Evolutionary conservation across 345 rosid genomes (phyloP).

Genomic region (Firmiana major): DNA sequence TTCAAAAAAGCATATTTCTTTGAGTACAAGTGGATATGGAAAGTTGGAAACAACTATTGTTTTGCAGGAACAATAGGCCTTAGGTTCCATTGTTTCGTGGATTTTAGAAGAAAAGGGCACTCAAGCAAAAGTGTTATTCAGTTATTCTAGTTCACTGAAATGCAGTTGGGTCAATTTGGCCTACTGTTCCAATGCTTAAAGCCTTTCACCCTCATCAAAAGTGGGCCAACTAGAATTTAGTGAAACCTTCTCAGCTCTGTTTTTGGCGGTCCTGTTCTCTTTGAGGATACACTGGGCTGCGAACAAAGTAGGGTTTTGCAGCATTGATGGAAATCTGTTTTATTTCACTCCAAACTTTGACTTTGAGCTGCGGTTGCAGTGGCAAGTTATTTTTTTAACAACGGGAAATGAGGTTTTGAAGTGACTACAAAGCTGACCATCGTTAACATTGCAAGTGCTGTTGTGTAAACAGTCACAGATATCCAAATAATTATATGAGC

Average conservation of each 20-base stretch:
- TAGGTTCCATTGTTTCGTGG: background rate
- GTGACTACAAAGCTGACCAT: background rate
- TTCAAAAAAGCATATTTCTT: background rate
- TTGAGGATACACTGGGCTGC: background rate
- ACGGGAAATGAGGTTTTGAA: too few relatives aligned
- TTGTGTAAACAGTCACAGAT: too few relatives aligned
- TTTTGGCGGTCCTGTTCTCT: background rate
- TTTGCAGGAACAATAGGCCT: background rate
- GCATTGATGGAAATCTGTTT: background rate
- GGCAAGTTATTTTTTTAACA: background rate
- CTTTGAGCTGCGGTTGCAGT: background rate
- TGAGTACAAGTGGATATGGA: background rate
- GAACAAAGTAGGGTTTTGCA: background rate
- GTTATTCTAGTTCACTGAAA: background rate
- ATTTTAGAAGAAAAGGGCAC: background rate
- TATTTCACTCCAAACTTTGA: too few relatives aligned
- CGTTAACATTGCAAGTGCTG: background rate
- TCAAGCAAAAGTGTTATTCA: background rate
- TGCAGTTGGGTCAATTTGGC: background rate
- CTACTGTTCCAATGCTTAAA: background rate
- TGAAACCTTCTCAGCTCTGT: background rate
- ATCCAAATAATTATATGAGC: background rate
- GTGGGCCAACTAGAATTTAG: background rate
- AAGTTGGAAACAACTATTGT: background rate
- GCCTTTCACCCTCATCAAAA: background rate